A percentile compares a stretch with the other conserved stretches of the same genome.
These are phyloP conservation scores for Populus ilicifolia DNA, from an alignment of 345 rosid genomes.

Conservation along the genomic window DNA sequence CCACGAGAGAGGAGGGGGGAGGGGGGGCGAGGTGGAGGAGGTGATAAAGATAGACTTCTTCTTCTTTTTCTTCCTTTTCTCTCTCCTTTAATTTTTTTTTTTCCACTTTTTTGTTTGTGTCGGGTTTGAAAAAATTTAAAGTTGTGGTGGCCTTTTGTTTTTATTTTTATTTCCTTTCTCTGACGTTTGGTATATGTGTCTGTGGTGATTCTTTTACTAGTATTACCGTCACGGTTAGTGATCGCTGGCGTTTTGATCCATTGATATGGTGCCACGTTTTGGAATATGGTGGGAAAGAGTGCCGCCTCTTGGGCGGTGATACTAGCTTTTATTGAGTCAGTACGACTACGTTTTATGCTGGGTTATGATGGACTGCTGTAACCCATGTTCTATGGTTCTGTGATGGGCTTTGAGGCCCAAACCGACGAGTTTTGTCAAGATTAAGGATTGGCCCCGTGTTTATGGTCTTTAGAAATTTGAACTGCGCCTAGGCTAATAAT, in stretches of 20 bases:
- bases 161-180: background rate
- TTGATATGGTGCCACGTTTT: background rate
- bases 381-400: background rate
- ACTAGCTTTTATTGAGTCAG: background rate
- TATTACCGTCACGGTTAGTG: background rate
- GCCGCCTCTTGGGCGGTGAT: constrained; percentile 4
- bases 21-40: background rate
- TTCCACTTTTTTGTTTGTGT: background rate
- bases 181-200: constrained; percentile 4
- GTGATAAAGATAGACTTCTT: constrained; percentile 8
- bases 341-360: background rate
- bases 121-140: background rate
- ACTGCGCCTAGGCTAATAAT: too few relatives aligned
- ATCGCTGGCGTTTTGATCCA: background rate
- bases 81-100: background rate
- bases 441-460: too few relatives aligned
- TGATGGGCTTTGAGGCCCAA: background rate
- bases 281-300: too few relatives aligned
- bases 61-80: background rate
- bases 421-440: too few relatives aligned
- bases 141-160: background rate
- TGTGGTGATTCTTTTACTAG: background rate
- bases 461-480: too few relatives aligned
- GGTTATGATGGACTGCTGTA: background rate
- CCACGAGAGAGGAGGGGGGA: constrained; percentile 4